Conservation (phyloP, 345 rosid species). For the Gossypium herbaceum region DNA sequence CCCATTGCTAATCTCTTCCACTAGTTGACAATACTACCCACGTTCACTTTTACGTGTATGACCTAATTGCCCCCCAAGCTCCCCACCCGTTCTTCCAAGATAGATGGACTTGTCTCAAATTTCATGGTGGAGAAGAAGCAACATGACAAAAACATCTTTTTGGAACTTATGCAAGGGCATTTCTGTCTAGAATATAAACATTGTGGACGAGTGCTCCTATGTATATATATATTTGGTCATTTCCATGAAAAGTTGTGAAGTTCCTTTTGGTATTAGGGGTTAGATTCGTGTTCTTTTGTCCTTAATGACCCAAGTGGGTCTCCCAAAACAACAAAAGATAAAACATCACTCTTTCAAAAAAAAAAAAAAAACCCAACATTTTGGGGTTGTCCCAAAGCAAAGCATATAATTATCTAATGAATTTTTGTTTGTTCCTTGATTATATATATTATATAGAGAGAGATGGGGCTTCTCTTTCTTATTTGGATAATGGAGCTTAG, state of each 20-base stretch:
- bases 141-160: slow-evolving; percentile 10
- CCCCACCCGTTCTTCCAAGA: slow-evolving; percentile 27
- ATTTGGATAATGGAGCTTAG: neutral
- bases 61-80: slow-evolving; percentile 16
- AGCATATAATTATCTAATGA: neutral
- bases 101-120: neutral
- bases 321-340: neutral
- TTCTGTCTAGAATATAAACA: slow-evolving; percentile 4
- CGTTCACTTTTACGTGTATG: slow-evolving; percentile 12
- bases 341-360: neutral
- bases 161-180: slow-evolving; percentile 12
- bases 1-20: slow-evolving; percentile 9
- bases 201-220: slow-evolving; percentile 17
- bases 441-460: neutral
- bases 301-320: slow-evolving; percentile 25
- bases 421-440: neutral
- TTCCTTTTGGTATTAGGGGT: slow-evolving; percentile 39
- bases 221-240: slow-evolving; percentile 34
- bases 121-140: neutral
- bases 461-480: neutral
- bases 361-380: neutral
- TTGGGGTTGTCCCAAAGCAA: slow-evolving; percentile 12
- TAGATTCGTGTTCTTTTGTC: slow-evolving; percentile 36
- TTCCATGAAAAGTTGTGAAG: slow-evolving; percentile 41
- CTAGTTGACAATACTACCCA: slow-evolving; percentile 28